A percentile compares a stretch with the other conserved stretches of the same genome.
Conservation (phyloP, 176 grass and related monocot genomes). For the Aegilops speltoides region DNA sequence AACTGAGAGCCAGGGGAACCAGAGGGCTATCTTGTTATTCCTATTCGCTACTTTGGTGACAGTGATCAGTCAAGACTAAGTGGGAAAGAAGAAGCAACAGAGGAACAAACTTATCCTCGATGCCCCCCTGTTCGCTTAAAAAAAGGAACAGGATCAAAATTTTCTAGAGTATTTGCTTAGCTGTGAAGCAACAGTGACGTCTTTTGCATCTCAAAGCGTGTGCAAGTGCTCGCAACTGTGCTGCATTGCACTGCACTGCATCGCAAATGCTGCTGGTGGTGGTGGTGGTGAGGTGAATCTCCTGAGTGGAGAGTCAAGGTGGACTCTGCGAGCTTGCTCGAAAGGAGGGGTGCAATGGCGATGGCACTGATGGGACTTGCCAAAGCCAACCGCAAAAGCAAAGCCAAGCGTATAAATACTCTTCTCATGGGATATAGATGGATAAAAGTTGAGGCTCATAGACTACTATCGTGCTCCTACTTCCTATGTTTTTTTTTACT, state of each 20-base stretch:
- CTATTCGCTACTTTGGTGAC: too few relatives aligned
- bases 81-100: neutral
- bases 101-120: constrained; percentile 16
- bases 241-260: neutral
- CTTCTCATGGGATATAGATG: constrained; percentile 8
- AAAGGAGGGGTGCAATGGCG: constrained; percentile 24
- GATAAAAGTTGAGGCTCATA: constrained; percentile 12
- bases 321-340: constrained; percentile 28
- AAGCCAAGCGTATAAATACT: constrained; percentile 31
- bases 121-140: constrained; percentile 2
- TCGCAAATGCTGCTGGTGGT: neutral
- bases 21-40: too few relatives aligned
- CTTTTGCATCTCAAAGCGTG: constrained; percentile 21
- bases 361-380: constrained; percentile 29
- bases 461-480: constrained; percentile 1
- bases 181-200: constrained; percentile 50
- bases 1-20: too few relatives aligned
- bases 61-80: too few relatives aligned
- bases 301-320: constrained; percentile 52
- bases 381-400: constrained; percentile 25
- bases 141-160: neutral
- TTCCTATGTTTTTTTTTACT: neutral
- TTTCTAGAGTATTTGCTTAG: constrained; percentile 31
- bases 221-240: constrained; percentile 2
- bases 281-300: constrained; percentile 40